Percentiles rank a stretch among this genome's conserved stretches.
These are phyloP conservation scores for Aegilops bicornis DNA, from an alignment of 176 grass and related monocot species.

Conservation along the genomic window DNA sequence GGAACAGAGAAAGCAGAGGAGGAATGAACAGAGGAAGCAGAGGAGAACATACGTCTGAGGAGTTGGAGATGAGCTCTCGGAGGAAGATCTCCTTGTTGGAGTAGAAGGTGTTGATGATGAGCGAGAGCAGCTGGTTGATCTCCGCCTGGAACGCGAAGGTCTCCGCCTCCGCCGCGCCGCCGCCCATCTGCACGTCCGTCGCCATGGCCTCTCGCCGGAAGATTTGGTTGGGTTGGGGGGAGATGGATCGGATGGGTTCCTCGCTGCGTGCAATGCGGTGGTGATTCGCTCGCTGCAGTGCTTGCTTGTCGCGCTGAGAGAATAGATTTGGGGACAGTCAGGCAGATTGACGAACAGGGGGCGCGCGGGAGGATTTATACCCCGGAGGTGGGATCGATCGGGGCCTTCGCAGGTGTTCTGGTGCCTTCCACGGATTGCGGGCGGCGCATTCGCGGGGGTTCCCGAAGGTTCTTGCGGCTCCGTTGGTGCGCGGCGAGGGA, in stretches of 20 bases:
- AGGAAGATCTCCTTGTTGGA: constrained; percentile 82
- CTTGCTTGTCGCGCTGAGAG: not conserved
- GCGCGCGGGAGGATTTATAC: not conserved
- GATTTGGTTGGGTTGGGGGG: not conserved
- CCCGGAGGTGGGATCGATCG: not conserved
- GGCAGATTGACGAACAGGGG: not conserved
- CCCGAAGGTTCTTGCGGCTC: not conserved
- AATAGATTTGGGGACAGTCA: not conserved
- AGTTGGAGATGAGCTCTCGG: constrained; percentile 59
- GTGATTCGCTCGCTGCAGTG: not conserved
- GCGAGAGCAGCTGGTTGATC: constrained; percentile 62
- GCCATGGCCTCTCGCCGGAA: not conserved
- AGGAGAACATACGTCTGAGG: constrained; percentile 20
- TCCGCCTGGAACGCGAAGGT: constrained; percentile 68
- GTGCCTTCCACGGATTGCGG: not conserved
- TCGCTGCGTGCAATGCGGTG: not conserved
- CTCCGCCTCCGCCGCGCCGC: constrained; percentile 41
- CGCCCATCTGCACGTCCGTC: constrained; percentile 34
- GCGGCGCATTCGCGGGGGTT: not conserved
- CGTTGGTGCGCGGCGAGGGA: not conserved
- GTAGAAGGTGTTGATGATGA: constrained; percentile 78
- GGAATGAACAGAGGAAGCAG: not conserved
- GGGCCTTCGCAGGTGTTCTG: not conserved
- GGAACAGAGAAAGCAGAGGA: not conserved
- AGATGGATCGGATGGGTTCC: not conserved